These are phyloP conservation scores for Trichoderma asperellum DNA, from an alignment of 2,329 filamentous ascomycete species.

Conservation along the genomic window DNA sequence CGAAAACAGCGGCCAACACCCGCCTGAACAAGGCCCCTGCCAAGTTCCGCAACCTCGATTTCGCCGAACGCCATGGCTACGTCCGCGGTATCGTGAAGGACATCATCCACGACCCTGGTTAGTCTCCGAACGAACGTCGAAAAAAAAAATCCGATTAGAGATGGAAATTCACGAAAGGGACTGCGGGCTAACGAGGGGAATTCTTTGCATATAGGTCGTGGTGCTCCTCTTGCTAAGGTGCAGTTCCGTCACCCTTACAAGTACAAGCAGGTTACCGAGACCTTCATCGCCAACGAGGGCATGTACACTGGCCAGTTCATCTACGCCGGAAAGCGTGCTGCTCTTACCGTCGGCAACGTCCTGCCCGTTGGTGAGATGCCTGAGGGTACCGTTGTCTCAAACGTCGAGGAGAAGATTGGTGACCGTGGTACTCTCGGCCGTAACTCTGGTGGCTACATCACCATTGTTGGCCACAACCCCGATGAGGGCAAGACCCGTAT, in stretches of 20 bases:
- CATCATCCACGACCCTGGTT: constrained; percentile 96
- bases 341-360: constrained; percentile 95
- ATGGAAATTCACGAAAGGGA: constrained; percentile 29
- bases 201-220: constrained; percentile 60
- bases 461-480: constrained; percentile 95
- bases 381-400: constrained; percentile 98
- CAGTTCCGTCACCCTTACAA: constrained; percentile 97
- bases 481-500: constrained; percentile 99
- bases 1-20: constrained; percentile 70
- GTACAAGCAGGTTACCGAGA: constrained; percentile 97
- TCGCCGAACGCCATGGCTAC: constrained; percentile 96
- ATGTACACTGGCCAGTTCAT: constrained; percentile 99
- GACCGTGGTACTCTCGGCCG: constrained; percentile 95
- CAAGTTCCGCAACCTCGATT: constrained; percentile 97
- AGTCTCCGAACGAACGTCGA: constrained; percentile 37
- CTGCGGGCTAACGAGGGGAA: constrained; percentile 35
- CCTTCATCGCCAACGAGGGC: constrained; percentile 99
- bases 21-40: constrained; percentile 83
- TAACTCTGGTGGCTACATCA: constrained; percentile 99
- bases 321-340: constrained; percentile 99
- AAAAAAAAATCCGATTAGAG: constrained; percentile 24
- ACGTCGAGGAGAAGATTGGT: constrained; percentile 98
- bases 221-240: constrained; percentile 96
- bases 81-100: constrained; percentile 97
- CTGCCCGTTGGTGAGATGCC: constrained; percentile 92